These are phyloP conservation scores for Rhizopogon roseolus DNA, from an alignment of 768 basidiomycete species.

Conservation along the genomic window DNA sequence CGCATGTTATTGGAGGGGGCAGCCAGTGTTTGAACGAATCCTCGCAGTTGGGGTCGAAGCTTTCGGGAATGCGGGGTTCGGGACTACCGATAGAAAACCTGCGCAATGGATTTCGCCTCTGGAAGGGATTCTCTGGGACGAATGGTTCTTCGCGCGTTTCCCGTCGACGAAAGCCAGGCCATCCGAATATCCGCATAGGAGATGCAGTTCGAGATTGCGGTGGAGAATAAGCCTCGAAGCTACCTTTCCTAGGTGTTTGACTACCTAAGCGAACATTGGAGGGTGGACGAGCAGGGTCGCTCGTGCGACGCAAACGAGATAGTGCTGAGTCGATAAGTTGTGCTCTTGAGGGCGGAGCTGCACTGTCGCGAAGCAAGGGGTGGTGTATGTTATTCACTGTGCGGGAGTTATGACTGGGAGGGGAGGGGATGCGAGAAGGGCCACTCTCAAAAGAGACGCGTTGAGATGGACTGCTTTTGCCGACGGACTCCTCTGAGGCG, in stretches of 20 bases:
- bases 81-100: constrained; percentile 17
- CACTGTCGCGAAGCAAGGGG: constrained; percentile 16
- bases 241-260: constrained; percentile 16
- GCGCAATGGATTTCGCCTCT: constrained; percentile 19
- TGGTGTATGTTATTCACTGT: constrained; percentile 28
- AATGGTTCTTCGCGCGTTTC: constrained; percentile 51
- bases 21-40: constrained; percentile 19
- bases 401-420: constrained; percentile 23
- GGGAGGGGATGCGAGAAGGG: constrained; percentile 31
- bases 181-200: constrained; percentile 55
- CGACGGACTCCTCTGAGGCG: constrained; percentile 33
- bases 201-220: constrained; percentile 43
- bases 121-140: constrained; percentile 53
- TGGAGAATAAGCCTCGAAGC: constrained; percentile 27
- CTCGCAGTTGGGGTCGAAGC: constrained; percentile 18
- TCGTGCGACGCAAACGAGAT: constrained; percentile 3
- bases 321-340: neutral
- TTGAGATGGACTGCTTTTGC: constrained; percentile 42
- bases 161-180: constrained; percentile 47
- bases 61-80: constrained; percentile 7
- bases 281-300: constrained; percentile 4
- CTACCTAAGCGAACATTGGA: constrained; percentile 8
- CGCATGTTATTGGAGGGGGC: constrained; percentile 10
- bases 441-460: constrained; percentile 51
- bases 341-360: constrained; percentile 4